Base-by-base conservation (phyloP, 208 protist genomes). In the Trypanosoma grayi region DNA sequence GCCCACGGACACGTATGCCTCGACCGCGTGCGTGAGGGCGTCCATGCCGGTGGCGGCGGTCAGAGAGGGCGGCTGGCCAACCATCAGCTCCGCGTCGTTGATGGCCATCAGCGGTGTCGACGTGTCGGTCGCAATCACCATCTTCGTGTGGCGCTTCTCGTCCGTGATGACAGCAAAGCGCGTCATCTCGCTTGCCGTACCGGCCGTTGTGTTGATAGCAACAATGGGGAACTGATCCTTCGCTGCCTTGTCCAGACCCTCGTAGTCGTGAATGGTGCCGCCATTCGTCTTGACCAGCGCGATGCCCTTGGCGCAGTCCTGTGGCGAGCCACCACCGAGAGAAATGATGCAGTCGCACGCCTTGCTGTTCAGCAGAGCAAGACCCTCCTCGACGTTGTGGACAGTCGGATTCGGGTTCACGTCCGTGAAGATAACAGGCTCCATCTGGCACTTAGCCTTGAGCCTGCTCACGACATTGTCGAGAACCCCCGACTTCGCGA, bases 21-120 rank as follows among this genome's bases (percentile, higher is more conserved):
- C 90, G 45, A 95, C 83, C 10, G 88, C 79, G 67, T 97, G 92
- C 34, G 84, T 91, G 27, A 96, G 81, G 25, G 87, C 90, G 57
- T 97, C 92, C 76, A 96, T 86, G 39, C 92, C 92, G 37, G 89
- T 94, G n/a, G 83, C 80, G n/a, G 92, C 85, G 24, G 87, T 87
- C 25, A 96, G 70, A 36, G 77, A 52, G 60, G 78, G 77, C 9
- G 92, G 90, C 70, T 90, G 71, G 52, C 84, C 78, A 56, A 92
- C 56, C 67, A 85, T 93, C 60, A 97, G 69, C 31, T 79, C 54
- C 18, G 86, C 70, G 37, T 94, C 90, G 60, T 88, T 79, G 18
- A 96, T 70, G n/a, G 90, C 83, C 31, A 92, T 75, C 16, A 93
- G 63, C 7, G 90, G 85, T 37, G 71, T 78, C 53, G 62, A 70